A percentile compares a stretch with the other conserved stretches of the same genome.
Conservation (phyloP, 495 filamentous ascomycete species). For the Podospora australis region DNA sequence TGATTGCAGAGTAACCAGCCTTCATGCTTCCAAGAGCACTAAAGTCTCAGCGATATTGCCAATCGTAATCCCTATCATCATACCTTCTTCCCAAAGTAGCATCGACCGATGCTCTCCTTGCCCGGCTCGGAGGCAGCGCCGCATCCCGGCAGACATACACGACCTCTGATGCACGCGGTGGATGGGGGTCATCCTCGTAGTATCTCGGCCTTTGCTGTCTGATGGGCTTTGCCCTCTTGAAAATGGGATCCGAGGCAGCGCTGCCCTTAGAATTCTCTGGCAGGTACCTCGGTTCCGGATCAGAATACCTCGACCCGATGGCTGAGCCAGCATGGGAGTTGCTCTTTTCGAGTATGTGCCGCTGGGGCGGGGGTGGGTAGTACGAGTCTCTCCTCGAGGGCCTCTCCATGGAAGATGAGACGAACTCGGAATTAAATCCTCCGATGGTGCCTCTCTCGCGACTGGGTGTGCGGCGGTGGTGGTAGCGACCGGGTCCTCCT, state of each 20-base stretch:
- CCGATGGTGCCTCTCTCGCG: too few species aligned
- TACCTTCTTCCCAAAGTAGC: background rate
- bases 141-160: slow-evolving; percentile 10
- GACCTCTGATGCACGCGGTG: background rate
- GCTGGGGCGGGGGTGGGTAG: slow-evolving; percentile 10
- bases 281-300: background rate
- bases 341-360: slow-evolving; percentile 2
- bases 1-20: too few species aligned
- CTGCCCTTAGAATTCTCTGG: background rate
- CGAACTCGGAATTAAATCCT: too few species aligned
- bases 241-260: background rate
- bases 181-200: background rate
- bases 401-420: too few species aligned
- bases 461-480: too few species aligned
- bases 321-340: background rate
- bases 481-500: too few species aligned
- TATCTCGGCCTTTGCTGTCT: slow-evolving; percentile 1
- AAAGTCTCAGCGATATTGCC: background rate
- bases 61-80: slow-evolving; percentile 7
- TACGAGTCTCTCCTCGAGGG: slow-evolving; percentile 3
- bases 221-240: background rate
- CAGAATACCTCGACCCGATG: background rate
- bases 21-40: too few species aligned
- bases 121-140: background rate
- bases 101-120: slow-evolving; percentile 8